A percentile compares a stretch with the other conserved stretches of the same genome.
Evolutionary conservation across 2,329 filamentous ascomycete species (phyloP).

Genomic region (Cytospora paraplurivora): DNA sequence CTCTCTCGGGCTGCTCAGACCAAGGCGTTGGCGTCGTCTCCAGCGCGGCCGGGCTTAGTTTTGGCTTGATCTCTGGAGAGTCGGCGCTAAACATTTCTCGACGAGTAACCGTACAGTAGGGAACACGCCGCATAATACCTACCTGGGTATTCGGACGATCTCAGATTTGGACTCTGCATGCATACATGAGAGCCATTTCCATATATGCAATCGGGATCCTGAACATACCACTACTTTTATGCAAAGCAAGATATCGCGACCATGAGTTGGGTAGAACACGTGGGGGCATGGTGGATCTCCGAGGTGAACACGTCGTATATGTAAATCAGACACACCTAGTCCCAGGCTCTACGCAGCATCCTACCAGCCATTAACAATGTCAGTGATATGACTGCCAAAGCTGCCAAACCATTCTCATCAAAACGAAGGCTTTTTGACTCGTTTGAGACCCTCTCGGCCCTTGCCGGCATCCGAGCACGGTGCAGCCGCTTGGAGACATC

Average conservation of each 20-base stretch:
- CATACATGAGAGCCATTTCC: not conserved
- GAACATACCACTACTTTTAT: conserved; percentile 17
- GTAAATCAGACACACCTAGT: not conserved
- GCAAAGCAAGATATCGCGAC: conserved; percentile 19
- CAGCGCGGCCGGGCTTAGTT: not conserved
- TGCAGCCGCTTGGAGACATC: conserved; percentile 5
- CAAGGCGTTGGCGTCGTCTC: not conserved
- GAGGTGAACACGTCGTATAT: not conserved
- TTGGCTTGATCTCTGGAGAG: not conserved
- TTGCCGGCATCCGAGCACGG: conserved; percentile 12
- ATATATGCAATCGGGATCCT: conserved; percentile 1
- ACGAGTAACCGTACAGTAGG: not conserved
- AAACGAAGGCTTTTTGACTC: not conserved
- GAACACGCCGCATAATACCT: not conserved
- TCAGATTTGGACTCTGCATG: not conserved
- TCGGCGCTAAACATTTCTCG: not conserved
- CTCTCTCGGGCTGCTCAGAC: not conserved
- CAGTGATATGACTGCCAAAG: not conserved
- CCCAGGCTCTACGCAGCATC: not conserved
- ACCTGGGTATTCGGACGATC: not conserved
- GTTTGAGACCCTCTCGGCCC: not conserved
- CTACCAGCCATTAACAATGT: not conserved
- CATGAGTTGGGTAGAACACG: conserved; percentile 17
- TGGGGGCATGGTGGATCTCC: conserved; percentile 17
- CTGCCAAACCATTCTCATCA: not conserved